Evolutionary conservation across 805 yeast genomes (phyloP).

Genomic region (Wickerhamomyces chambardii): DNA sequence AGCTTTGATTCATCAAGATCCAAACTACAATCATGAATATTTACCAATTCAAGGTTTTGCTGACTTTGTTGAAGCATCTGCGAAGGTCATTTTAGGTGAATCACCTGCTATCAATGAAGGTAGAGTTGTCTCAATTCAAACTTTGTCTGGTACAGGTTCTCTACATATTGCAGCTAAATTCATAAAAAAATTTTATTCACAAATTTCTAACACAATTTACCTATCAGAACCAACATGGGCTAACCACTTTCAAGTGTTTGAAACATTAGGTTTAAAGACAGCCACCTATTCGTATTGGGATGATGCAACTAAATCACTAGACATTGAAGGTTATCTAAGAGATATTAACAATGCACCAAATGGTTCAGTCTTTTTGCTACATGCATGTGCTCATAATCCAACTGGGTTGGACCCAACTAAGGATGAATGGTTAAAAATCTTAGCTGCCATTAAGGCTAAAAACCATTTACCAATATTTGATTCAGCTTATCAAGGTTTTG

Average conservation of each 20-base stretch:
- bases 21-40: constrained; percentile 77
- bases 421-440: constrained; percentile 71
- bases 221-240: constrained; percentile 96
- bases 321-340: constrained; percentile 56
- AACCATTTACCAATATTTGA: constrained; percentile 82
- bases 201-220: constrained; percentile 42
- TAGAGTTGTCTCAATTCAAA: constrained; percentile 57
- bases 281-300: constrained; percentile 85
- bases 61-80: constrained; percentile 59
- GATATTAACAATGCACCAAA: constrained; percentile 58
- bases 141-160: constrained; percentile 87
- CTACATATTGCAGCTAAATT: constrained; percentile 74
- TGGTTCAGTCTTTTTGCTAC: constrained; percentile 78
- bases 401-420: constrained; percentile 91
- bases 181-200: constrained; percentile 22
- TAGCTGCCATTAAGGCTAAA: constrained; percentile 48
- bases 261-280: constrained; percentile 56
- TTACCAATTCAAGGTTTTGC: constrained; percentile 74
- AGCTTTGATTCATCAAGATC: constrained; percentile 44
- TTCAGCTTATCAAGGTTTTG: constrained; percentile 96
- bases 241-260: constrained; percentile 82
- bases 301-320: constrained; percentile 55
- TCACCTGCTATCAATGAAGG: constrained; percentile 39
- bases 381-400: constrained; percentile 97
- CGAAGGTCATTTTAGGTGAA: constrained; percentile 64